These are phyloP conservation scores for Bipolaris victoriae DNA, from an alignment of 2,329 filamentous ascomycete genomes.

Conservation along the genomic window DNA sequence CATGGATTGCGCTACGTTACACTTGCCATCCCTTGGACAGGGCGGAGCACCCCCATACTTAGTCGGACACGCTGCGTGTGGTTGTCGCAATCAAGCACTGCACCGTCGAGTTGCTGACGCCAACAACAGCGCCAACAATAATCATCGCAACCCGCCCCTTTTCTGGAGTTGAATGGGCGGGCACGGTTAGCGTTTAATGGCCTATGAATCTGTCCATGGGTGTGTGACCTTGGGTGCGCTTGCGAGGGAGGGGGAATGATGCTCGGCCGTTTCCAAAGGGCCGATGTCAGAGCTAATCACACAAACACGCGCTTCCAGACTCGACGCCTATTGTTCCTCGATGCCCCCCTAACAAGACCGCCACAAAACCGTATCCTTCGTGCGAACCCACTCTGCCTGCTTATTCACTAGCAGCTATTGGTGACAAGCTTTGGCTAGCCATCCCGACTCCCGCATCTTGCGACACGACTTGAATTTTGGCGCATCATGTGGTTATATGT, in stretches of 20 bases:
- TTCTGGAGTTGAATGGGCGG: neutral
- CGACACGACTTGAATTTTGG: neutral
- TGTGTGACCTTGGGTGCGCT: neutral
- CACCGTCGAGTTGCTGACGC: neutral
- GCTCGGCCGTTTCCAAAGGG: conserved; percentile 2
- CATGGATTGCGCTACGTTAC: no score
- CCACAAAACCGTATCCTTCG: neutral
- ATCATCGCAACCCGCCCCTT: neutral
- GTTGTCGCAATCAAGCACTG: no score
- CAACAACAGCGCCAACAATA: neutral
- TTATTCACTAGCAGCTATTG: neutral
- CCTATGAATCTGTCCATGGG: conserved; percentile 6
- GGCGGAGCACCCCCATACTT: neutral
- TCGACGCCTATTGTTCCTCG: neutral
- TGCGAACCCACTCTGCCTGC: neutral
- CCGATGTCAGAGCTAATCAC: neutral
- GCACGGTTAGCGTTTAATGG: neutral
- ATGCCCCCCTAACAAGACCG: neutral
- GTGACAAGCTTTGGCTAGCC: neutral
- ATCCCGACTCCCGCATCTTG: neutral
- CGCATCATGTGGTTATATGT: no score
- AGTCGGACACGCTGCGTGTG: no score
- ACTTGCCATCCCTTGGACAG: no score
- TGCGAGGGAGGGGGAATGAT: neutral
- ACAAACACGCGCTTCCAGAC: neutral